Conservation (phyloP, 1,139 yeast species). For the Tardiomyces digboiensis region DNA sequence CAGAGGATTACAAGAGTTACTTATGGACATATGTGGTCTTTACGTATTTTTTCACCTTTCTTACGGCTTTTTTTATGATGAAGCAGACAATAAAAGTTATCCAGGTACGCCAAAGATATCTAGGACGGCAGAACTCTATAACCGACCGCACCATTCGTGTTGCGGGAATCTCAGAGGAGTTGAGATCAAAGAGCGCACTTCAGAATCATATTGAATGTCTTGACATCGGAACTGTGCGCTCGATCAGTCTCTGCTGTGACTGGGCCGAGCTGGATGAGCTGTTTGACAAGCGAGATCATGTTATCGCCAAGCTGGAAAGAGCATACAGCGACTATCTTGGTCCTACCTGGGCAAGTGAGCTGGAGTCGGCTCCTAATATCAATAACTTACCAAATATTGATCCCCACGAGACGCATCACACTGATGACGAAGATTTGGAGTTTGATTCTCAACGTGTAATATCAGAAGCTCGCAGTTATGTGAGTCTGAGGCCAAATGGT, state of each 20-base stretch:
- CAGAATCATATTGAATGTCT: constrained; percentile 66
- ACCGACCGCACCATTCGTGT: constrained; percentile 88
- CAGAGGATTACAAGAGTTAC: constrained; percentile 17
- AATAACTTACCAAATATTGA: neutral
- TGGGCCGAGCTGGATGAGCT: constrained; percentile 68
- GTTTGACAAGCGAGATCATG: constrained; percentile 45
- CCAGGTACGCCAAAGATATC: constrained; percentile 64
- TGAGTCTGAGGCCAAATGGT: neutral
- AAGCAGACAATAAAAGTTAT: constrained; percentile 66
- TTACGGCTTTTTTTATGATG: constrained; percentile 53
- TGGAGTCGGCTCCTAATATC: constrained; percentile 2
- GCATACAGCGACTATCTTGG: constrained; percentile 72
- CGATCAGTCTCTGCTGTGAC: constrained; percentile 71
- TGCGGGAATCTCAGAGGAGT: constrained; percentile 83
- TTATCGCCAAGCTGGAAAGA: constrained; percentile 52
- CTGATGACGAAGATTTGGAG: neutral
- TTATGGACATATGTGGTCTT: constrained; percentile 78
- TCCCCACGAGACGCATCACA: neutral
- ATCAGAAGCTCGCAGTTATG: neutral
- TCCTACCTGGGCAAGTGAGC: constrained; percentile 19
- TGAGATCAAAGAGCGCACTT: constrained; percentile 60
- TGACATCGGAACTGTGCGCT: constrained; percentile 71
- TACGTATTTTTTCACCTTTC: constrained; percentile 72
- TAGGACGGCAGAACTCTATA: constrained; percentile 83
- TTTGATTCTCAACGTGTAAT: neutral